phyloP scores from a whole-genome alignment of 163 green algal genomes.

The Chlamydomonas reinhardtii region DNA sequence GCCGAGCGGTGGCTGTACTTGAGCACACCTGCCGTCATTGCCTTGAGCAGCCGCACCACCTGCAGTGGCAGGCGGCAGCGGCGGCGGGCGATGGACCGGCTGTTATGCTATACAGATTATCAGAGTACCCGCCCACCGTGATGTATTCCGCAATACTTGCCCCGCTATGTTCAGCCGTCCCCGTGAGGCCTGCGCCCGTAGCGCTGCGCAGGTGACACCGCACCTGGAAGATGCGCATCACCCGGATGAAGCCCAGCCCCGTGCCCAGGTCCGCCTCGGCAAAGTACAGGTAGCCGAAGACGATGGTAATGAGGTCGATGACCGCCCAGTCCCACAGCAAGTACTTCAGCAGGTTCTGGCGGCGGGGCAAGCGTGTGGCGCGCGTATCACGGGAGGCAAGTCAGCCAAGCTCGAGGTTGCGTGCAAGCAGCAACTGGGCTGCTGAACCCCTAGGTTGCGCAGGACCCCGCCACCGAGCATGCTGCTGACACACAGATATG shows the following conservation, averaged over 20 bases:
- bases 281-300: constrained; percentile 33
- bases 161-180: no score
- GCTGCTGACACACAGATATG: no score
- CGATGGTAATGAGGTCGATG: constrained; percentile 47
- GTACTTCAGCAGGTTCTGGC: background rate
- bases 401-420: no score
- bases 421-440: no score
- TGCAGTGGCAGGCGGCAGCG: background rate
- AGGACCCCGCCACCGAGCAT: no score
- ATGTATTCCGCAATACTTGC: no score
- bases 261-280: background rate
- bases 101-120: no score
- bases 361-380: no score
- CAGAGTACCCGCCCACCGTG: no score
- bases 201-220: background rate
- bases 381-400: no score
- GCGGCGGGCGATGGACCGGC: no score
- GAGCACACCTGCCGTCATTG: background rate
- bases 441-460: no score
- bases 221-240: constrained; percentile 37
- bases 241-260: constrained; percentile 19
- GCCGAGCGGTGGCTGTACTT: background rate
- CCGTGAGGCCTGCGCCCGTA: background rate
- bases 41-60: constrained; percentile 47
- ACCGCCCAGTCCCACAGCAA: constrained; percentile 20